Conservation (phyloP, 345 rosid genomes). For the Eucalyptus tenuipes region DNA sequence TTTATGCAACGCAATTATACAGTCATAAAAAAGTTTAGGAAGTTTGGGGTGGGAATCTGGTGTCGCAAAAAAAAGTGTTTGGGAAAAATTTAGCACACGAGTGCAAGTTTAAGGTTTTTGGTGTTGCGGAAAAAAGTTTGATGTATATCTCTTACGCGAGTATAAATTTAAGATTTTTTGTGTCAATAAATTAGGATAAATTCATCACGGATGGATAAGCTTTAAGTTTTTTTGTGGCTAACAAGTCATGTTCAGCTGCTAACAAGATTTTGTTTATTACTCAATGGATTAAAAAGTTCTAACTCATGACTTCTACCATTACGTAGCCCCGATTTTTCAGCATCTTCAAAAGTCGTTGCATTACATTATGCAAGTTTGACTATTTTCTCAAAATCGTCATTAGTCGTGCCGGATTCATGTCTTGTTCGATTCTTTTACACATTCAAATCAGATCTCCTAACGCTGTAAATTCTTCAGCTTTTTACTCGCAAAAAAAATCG, state of each 20-base stretch:
- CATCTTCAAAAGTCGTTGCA: not conserved
- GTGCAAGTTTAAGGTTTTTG: no score
- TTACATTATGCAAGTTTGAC: not conserved
- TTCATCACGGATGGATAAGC: no score
- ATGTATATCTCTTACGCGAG: accelerated
- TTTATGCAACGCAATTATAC: no score
- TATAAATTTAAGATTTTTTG: no score
- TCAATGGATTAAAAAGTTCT: not conserved
- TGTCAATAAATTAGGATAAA: no score
- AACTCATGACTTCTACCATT: not conserved
- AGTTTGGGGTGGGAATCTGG: accelerated
- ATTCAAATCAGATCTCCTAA: not conserved
- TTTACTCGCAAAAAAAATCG: not conserved
- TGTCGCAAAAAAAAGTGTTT: no score
- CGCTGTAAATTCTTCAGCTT: not conserved
- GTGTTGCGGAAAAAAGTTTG: no score
- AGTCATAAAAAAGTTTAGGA: no score
- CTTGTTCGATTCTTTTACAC: not conserved
- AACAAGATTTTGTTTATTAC: not conserved
- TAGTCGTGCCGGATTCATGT: not conserved
- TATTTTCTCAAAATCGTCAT: not conserved
- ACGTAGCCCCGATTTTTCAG: not conserved
- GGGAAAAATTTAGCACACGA: no score
- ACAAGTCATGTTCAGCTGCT: not conserved
- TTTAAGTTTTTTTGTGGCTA: not conserved